Evolutionary conservation across 2,329 filamentous ascomycete genomes (phyloP).

Genomic region (Botrytis byssoidea): DNA sequence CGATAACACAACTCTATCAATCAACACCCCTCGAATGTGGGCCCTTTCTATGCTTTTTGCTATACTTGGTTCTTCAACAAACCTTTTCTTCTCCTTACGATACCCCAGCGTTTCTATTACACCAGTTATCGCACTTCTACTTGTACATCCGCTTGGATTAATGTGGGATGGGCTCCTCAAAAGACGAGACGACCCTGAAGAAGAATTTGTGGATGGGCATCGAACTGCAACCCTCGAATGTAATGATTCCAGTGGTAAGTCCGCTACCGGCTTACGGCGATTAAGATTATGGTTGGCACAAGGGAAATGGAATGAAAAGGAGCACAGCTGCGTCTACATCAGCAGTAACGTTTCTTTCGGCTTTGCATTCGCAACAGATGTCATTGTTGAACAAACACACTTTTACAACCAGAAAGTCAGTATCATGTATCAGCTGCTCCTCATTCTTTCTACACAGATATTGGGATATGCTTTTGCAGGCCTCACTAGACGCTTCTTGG

Average conservation of each 20-base stretch:
- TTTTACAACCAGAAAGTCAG: slow-evolving; percentile 82
- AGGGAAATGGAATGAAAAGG: slow-evolving; percentile 83
- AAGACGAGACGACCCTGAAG: slow-evolving; percentile 51
- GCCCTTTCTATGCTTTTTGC: slow-evolving; percentile 75
- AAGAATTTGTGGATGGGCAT: slow-evolving; percentile 57
- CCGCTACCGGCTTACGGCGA: slow-evolving; percentile 37
- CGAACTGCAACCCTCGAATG: slow-evolving; percentile 24
- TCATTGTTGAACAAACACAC: slow-evolving; percentile 85
- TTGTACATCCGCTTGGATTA: slow-evolving; percentile 80
- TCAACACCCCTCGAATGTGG: slow-evolving; percentile 89
- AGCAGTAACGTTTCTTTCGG: slow-evolving; percentile 88
- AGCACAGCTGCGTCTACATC: slow-evolving; percentile 85
- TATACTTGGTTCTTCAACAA: slow-evolving; percentile 77
- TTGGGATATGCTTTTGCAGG: slow-evolving; percentile 85
- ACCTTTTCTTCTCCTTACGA: slow-evolving; percentile 84
- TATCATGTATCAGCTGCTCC: slow-evolving; percentile 74
- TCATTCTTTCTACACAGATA: slow-evolving; percentile 84
- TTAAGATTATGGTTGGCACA: slow-evolving; percentile 74
- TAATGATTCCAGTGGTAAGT: slow-evolving; percentile 15
- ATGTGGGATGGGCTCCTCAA: slow-evolving; percentile 75
- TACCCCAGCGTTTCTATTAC: slow-evolving; percentile 90
- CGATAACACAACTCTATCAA: slow-evolving; percentile 74
- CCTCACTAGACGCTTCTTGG: slow-evolving; percentile 75
- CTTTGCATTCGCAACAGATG: slow-evolving; percentile 85
- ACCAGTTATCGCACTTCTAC: slow-evolving; percentile 79